Percentiles rank a stretch among this genome's conserved stretches.
These are phyloP conservation scores for Cucurbita maxima DNA, from an alignment of 306 rosid genomes.

Conservation along the genomic window DNA sequence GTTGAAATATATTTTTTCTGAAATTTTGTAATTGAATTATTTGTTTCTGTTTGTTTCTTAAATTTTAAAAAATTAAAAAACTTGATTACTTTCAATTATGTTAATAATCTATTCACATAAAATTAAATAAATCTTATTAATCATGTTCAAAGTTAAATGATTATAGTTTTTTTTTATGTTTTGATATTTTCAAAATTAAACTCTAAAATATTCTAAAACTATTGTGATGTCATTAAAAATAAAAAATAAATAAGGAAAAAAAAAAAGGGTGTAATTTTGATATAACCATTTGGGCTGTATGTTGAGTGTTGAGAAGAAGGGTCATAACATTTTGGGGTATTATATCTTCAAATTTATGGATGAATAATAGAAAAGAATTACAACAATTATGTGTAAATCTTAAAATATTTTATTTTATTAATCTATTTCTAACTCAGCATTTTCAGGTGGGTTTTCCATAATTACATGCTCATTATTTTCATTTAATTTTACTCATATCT, in stretches of 20 bases:
- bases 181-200: neutral
- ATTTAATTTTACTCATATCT: neutral
- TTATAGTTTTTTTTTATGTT: too few species aligned
- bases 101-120: too few species aligned
- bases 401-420: neutral
- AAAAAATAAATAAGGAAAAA: too few species aligned
- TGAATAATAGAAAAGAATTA: neutral
- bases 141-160: too few species aligned
- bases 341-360: neutral
- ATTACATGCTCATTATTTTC: neutral
- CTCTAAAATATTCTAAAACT: too few species aligned
- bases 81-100: too few species aligned
- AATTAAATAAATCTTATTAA: too few species aligned
- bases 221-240: too few species aligned
- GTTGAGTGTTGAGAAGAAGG: neutral
- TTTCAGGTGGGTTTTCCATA: neutral
- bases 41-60: too few species aligned
- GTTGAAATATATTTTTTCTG: too few species aligned
- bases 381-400: neutral
- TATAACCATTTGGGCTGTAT: neutral
- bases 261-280: neutral
- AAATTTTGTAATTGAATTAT: too few species aligned
- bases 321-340: neutral
- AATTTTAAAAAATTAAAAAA: too few species aligned
- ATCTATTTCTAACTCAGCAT: neutral